Evolutionary conservation across 2,329 filamentous ascomycete genomes (phyloP).

Genomic region (Neonectria punicea): DNA sequence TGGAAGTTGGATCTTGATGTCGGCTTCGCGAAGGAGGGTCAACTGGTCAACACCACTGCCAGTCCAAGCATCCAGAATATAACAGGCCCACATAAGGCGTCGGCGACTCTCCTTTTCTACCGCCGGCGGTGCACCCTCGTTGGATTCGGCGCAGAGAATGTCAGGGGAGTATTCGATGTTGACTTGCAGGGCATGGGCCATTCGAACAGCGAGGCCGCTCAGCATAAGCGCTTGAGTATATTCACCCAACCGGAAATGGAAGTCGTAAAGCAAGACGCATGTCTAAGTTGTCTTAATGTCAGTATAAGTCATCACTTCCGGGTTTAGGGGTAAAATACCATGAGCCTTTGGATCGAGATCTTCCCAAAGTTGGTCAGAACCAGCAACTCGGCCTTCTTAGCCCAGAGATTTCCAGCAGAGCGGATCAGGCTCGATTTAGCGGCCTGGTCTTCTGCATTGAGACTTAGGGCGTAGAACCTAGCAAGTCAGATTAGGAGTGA

Average conservation of each 20-base stretch:
- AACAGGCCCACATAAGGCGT: slow-evolving; percentile 56
- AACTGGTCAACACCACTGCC: slow-evolving; percentile 53
- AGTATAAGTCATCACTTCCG: background rate
- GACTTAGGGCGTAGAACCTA: slow-evolving; percentile 49
- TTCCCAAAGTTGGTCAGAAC: slow-evolving; percentile 52
- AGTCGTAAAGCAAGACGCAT: slow-evolving; percentile 53
- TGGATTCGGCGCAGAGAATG: slow-evolving; percentile 50
- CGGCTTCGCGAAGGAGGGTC: slow-evolving; percentile 51
- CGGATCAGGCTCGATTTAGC: slow-evolving; percentile 45
- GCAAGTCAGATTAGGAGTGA: slow-evolving; percentile 16
- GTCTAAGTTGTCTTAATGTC: slow-evolving; percentile 39
- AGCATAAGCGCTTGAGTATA: slow-evolving; percentile 54
- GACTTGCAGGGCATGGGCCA: slow-evolving; percentile 55
- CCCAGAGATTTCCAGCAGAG: slow-evolving; percentile 52
- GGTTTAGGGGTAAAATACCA: slow-evolving; percentile 41
- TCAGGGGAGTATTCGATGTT: slow-evolving; percentile 51
- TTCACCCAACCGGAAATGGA: slow-evolving; percentile 52
- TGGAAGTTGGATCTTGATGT: slow-evolving; percentile 55
- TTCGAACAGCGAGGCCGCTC: slow-evolving; percentile 53
- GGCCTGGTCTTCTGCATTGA: slow-evolving; percentile 45
- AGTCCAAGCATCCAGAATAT: slow-evolving; percentile 54
- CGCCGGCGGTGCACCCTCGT: slow-evolving; percentile 46
- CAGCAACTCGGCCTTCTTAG: slow-evolving; percentile 50
- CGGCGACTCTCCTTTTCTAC: slow-evolving; percentile 52
- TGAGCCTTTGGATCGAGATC: slow-evolving; percentile 52